A percentile compares a stretch with the other conserved stretches of the same genome.
Conservation (phyloP, 1,284 basidiomycete genomes). For the Violaceomyces palustris region DNA sequence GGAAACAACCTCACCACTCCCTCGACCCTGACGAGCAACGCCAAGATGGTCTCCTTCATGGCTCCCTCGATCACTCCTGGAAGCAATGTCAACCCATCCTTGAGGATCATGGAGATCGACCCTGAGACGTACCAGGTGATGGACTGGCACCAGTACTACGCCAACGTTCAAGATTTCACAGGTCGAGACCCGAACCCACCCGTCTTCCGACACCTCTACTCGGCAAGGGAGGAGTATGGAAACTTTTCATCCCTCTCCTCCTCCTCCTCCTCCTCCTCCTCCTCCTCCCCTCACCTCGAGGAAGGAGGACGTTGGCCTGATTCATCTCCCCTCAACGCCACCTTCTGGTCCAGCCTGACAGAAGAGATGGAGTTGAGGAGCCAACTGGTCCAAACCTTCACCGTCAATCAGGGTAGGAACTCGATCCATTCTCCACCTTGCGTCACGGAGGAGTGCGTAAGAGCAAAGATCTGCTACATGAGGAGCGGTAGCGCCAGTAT, state of each 20-base stretch:
- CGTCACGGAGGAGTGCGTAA: conserved; percentile 59
- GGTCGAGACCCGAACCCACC: too few relatives aligned
- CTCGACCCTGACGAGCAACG: conserved; percentile 6
- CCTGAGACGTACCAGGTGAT: conserved; percentile 56
- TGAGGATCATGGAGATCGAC: conserved; percentile 74
- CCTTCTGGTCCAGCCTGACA: conserved; percentile 76
- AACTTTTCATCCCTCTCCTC: conserved; percentile 56
- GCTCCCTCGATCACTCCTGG: conserved; percentile 69
- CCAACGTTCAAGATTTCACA: conserved; percentile 26
- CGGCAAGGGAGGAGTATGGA: conserved; percentile 63
- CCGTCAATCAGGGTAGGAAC: conserved; percentile 67
- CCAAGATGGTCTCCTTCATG: conserved; percentile 56
- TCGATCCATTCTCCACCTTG: conserved; percentile 61
- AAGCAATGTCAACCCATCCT: conserved; percentile 71
- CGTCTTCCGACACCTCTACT: conserved; percentile 67
- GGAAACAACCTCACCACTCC: conserved; percentile 63
- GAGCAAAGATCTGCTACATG: conserved; percentile 74
- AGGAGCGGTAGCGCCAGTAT: conserved; percentile 64
- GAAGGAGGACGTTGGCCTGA: conserved; percentile 58
- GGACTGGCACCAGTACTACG: conserved; percentile 49
- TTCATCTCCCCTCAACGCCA: conserved; percentile 70
- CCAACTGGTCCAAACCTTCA: conserved; percentile 65
- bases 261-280: conserved; percentile 25
- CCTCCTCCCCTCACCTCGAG: conserved; percentile 5
- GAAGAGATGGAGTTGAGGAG: conserved; percentile 65